Evolutionary conservation across 2,329 filamentous ascomycete genomes (phyloP), one percentile per base, ranked within the genome.

Genomic region (Xylaria hypoxylon): DNA sequence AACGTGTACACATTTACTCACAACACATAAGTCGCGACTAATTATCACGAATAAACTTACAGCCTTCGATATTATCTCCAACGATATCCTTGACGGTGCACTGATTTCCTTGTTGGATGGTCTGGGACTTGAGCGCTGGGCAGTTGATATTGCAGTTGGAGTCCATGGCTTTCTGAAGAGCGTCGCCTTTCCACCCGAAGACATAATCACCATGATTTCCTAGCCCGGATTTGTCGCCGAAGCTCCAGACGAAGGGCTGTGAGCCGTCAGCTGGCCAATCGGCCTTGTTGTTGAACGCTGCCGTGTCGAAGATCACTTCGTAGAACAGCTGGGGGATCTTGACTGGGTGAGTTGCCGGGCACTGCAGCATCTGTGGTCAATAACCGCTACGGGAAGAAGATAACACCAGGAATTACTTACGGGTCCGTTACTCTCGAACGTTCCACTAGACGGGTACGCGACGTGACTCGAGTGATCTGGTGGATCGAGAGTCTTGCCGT

Each of bases 311-410:
- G 69, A 87, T 83, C 67, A 87, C 83, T 77, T 89, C 87, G 71
- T 82, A 87, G 79, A 90, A 89, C 64, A 90, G 79, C 28, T 87
- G 87, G 22, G 87, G 81, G 7, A 88, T 78, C 65, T 85, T 86
- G 11, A 83, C 81, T 0, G 86, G 86, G 70, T 86, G 84, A 1
- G 79, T 78, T 11, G 72, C 71, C 7, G 85, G 85, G 71, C 85
- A 88, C 63, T 65, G 17, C 1, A 24, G 6, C 5, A 13, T 24
- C 22, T 15, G 10, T 19, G 6, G 19, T 65, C 2, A 60, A 33
- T 44, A 19, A 13, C 19, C 2, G 13, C 1, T 7, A 10, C 11
- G 2, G n/a, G 17, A 13, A 2, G 33, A 7, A 13, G 6, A 19
- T 13, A 13, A 35, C 5, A 19, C 11, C 15, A 26, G 31, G 2